A percentile compares a stretch with the other conserved stretches of the same genome.
Evolutionary conservation across 495 filamentous ascomycete species (phyloP).

Genomic region (Hypoxylon rickii): DNA sequence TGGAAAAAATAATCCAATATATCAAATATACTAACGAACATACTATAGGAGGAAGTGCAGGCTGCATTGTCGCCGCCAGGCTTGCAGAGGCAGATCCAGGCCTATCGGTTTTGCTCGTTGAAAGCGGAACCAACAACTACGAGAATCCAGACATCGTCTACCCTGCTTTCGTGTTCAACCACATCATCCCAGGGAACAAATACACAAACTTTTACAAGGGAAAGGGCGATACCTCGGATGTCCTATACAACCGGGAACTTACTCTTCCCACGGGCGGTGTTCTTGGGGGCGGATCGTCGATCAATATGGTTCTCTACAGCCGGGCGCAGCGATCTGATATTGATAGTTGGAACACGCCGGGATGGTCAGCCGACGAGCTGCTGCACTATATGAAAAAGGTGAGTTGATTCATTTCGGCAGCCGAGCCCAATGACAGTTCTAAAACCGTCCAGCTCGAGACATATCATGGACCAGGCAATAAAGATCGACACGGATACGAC

Average conservation of each 20-base stretch:
- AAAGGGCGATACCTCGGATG: too few species aligned
- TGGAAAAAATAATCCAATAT: too few species aligned
- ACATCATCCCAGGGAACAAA: conserved; percentile 39
- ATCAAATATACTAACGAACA: too few species aligned
- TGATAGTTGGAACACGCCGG: conserved; percentile 52
- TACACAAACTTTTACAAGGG: conserved; percentile 26
- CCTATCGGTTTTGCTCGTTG: conserved; percentile 58
- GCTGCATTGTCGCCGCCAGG: conserved; percentile 53
- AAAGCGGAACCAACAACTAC: conserved; percentile 54
- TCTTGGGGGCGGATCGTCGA: conserved; percentile 61
- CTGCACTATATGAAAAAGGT: conserved; percentile 57
- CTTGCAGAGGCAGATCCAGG: conserved; percentile 54
- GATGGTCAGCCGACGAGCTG: conserved; percentile 56
- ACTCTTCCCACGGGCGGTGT: conserved; percentile 51
- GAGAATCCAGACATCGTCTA: conserved; percentile 48
- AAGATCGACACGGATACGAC: conserved; percentile 45
- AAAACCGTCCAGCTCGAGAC: conserved; percentile 45
- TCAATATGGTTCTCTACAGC: conserved; percentile 56
- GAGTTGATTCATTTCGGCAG: not conserved
- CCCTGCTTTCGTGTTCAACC: conserved; percentile 43
- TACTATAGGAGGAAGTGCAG: conserved; percentile 56
- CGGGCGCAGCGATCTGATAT: conserved; percentile 45
- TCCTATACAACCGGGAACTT: conserved; percentile 46
- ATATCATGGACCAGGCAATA: conserved; percentile 40
- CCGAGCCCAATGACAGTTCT: not conserved